A percentile compares a stretch with the other conserved stretches of the same genome.
phyloP scores from a whole-genome alignment of 108 stramenopile genomes.

The Conticribra weissflogii region DNA sequence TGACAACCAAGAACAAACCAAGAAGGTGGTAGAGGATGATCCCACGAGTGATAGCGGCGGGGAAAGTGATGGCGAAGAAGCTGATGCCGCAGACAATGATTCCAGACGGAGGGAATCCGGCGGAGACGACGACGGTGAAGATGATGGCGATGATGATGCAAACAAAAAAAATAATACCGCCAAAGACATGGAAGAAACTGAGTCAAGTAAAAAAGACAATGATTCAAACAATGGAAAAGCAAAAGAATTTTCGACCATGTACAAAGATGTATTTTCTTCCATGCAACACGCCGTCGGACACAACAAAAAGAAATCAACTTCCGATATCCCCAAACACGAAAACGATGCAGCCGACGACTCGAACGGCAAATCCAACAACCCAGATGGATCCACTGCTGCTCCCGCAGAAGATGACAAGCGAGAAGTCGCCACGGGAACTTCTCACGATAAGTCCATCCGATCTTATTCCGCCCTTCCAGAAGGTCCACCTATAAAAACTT shows the following conservation, averaged over 20 bases:
- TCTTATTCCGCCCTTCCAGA: conserved; percentile 83
- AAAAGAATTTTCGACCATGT: conserved; percentile 44
- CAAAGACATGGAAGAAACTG: conserved; percentile 2
- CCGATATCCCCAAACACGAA: conserved; percentile 17
- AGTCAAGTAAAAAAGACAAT: conserved; percentile 1
- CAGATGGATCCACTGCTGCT: conserved; percentile 6
- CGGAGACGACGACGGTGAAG: background rate
- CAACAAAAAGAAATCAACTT: conserved; percentile 29
- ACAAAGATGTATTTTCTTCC: conserved; percentile 44
- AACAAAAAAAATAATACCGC: background rate
- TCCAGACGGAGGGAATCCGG: conserved; percentile 1
- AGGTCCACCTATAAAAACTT: conserved; percentile 42
- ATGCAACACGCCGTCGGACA: conserved; percentile 27
- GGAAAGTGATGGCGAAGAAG: conserved; percentile 1
- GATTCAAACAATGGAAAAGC: conserved; percentile 6
- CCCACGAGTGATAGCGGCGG: too few relatives aligned
- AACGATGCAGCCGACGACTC: conserved; percentile 18
- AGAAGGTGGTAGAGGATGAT: background rate
- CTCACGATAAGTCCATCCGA: conserved; percentile 86
- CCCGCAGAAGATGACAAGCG: conserved; percentile 42
- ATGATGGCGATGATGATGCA: conserved; percentile 30
- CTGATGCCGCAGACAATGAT: conserved; percentile 1
- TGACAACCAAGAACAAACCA: background rate
- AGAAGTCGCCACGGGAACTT: conserved; percentile 80
- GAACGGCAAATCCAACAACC: conserved; percentile 7